Evolutionary conservation across 2,329 filamentous ascomycete species (phyloP).

Genomic region (Trichoderma sp.): DNA sequence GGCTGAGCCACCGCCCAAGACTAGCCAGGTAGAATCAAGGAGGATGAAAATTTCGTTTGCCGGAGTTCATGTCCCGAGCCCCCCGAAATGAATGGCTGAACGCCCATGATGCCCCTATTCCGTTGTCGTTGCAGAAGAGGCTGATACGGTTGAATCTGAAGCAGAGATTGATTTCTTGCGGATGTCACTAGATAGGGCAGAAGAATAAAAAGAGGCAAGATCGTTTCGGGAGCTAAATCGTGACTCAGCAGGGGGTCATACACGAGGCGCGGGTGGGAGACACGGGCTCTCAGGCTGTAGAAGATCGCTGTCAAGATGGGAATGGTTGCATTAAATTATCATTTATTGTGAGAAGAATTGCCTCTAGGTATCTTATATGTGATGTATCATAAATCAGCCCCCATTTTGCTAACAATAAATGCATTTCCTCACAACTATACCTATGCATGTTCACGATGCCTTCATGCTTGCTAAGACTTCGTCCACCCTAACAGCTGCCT

Average conservation of each 20-base stretch:
- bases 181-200: neutral
- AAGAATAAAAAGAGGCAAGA: neutral
- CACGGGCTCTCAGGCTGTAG: no score
- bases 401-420: neutral
- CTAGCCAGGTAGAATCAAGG: neutral
- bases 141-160: neutral
- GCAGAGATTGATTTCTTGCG: neutral
- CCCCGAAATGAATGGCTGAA: neutral
- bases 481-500: slow-evolving; percentile 4
- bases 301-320: neutral
- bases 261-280: no score
- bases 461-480: neutral
- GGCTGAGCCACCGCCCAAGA: slow-evolving; percentile 1
- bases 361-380: neutral
- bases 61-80: neutral
- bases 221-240: neutral
- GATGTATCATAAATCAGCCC: neutral
- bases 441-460: neutral
- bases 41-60: neutral
- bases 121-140: neutral
- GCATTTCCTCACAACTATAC: neutral
- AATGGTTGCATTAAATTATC: neutral
- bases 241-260: neutral
- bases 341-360: neutral
- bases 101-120: neutral